phyloP scores from a whole-genome alignment of 306 rosid genomes.

The Hippophae rhamnoides region DNA sequence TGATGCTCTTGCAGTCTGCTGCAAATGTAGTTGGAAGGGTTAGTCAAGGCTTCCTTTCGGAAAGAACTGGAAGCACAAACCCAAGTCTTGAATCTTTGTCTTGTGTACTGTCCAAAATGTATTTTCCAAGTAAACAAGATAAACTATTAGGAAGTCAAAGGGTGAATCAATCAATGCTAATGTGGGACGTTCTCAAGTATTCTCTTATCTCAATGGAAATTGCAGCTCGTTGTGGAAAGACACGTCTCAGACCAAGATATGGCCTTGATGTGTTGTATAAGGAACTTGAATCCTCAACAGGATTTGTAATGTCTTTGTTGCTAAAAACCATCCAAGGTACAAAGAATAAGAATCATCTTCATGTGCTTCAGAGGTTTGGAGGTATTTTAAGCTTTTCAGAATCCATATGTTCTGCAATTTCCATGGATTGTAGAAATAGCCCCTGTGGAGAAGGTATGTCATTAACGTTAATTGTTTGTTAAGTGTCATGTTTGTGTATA shows the following conservation, averaged over 20 bases:
- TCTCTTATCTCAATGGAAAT: slow-evolving; percentile 80
- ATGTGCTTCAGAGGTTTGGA: slow-evolving; percentile 72
- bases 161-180: slow-evolving; percentile 62
- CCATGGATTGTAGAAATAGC: slow-evolving; percentile 21
- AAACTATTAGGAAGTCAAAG: slow-evolving; percentile 37
- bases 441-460: slow-evolving; percentile 53
- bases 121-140: slow-evolving; percentile 53
- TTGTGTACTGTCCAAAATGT: slow-evolving; percentile 61
- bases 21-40: slow-evolving; percentile 51
- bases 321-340: slow-evolving; percentile 61
- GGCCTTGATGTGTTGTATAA: slow-evolving; percentile 54
- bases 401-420: slow-evolving; percentile 61
- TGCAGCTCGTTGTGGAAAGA: slow-evolving; percentile 75
- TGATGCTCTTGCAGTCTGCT: slow-evolving; percentile 60
- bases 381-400: slow-evolving; percentile 68
- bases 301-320: slow-evolving; percentile 68
- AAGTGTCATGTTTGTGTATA: slow-evolving; percentile 7
- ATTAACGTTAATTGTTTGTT: slow-evolving; percentile 8
- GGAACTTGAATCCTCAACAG: slow-evolving; percentile 77
- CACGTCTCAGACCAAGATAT: slow-evolving; percentile 53
- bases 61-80: slow-evolving; percentile 26
- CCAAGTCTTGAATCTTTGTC: slow-evolving; percentile 57
- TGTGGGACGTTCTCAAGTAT: slow-evolving; percentile 94
- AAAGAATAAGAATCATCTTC: slow-evolving; percentile 54
- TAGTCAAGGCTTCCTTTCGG: slow-evolving; percentile 39